Evolutionary conservation across 2,329 filamentous ascomycete genomes (phyloP).

Genomic region (Xylariomycetidae sp.): DNA sequence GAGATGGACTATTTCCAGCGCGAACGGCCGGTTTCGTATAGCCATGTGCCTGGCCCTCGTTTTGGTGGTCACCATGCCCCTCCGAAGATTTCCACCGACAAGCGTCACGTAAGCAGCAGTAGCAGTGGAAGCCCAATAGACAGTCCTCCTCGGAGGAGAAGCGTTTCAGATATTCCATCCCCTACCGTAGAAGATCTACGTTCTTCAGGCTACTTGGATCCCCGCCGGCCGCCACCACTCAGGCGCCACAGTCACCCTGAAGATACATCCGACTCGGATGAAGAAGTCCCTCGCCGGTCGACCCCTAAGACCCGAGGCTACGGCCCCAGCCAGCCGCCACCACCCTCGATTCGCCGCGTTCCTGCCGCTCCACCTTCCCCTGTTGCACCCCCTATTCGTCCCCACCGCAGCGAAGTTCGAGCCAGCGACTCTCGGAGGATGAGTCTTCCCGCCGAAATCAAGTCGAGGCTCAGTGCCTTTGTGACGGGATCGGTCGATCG

Average conservation of each 20-base stretch:
- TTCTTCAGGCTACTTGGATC: conserved; percentile 15
- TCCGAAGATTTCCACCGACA: conserved; percentile 15
- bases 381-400: conserved; percentile 11
- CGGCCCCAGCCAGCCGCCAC: conserved; percentile 14
- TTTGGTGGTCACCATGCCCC: conserved; percentile 18
- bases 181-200: conserved; percentile 26
- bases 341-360: conserved; percentile 15
- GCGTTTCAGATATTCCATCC: conserved; percentile 46
- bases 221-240: conserved; percentile 15
- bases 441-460: conserved; percentile 24
- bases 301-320: conserved; percentile 16
- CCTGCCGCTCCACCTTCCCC: conserved; percentile 13
- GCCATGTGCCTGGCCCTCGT: conserved; percentile 22
- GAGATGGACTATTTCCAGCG: conserved; percentile 32
- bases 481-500: conserved; percentile 20
- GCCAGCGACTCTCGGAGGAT: conserved; percentile 20
- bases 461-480: conserved; percentile 22
- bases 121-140: conserved; percentile 36
- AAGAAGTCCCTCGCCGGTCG: conserved; percentile 11
- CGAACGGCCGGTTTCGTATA: conserved; percentile 29
- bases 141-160: conserved; percentile 39
- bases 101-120: conserved; percentile 23
- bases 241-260: conserved; percentile 25
- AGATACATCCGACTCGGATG: conserved; percentile 22
- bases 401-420: conserved; percentile 19